A percentile compares a stretch with the other conserved stretches of the same genome.
Conservation (phyloP, 257 asterid genomes). For the Solanum dulcamara region DNA sequence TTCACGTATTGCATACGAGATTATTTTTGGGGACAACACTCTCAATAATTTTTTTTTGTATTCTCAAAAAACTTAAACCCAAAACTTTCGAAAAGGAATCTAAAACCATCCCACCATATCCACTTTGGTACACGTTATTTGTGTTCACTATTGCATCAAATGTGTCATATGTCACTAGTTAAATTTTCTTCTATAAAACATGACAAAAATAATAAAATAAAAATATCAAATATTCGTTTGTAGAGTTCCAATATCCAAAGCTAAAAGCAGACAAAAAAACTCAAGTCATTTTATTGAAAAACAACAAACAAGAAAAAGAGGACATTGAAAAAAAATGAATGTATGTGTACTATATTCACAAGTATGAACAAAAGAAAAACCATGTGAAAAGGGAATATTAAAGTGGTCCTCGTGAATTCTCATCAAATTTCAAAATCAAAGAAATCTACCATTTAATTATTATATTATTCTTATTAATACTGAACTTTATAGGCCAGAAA, state of each 20-base stretch:
- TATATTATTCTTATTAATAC: neutral
- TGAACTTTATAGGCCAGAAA: neutral
- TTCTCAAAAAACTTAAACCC: neutral
- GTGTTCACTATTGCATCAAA: neutral
- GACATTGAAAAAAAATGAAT: neutral
- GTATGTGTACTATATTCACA: neutral
- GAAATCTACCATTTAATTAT: neutral
- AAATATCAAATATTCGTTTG: neutral
- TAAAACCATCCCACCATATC: no score
- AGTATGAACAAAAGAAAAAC: neutral
- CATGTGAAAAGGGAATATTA: neutral
- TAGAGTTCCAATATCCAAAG: neutral
- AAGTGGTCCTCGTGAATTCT: neutral
- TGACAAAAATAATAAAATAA: neutral
- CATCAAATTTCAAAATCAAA: neutral
- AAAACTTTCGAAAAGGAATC: neutral
- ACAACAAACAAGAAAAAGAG: neutral
- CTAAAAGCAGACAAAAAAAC: neutral
- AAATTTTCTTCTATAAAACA: neutral
- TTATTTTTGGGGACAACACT: neutral
- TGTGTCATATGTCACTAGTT: neutral
- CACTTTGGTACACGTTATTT: neutral
- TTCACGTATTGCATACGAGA: fast-evolving
- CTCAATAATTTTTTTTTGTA: neutral
- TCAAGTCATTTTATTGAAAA: neutral